Percentiles rank a stretch among this genome's conserved stretches.
phyloP scores from a whole-genome alignment of 176 grass and related monocot species.

The Saccharum officinarum region DNA sequence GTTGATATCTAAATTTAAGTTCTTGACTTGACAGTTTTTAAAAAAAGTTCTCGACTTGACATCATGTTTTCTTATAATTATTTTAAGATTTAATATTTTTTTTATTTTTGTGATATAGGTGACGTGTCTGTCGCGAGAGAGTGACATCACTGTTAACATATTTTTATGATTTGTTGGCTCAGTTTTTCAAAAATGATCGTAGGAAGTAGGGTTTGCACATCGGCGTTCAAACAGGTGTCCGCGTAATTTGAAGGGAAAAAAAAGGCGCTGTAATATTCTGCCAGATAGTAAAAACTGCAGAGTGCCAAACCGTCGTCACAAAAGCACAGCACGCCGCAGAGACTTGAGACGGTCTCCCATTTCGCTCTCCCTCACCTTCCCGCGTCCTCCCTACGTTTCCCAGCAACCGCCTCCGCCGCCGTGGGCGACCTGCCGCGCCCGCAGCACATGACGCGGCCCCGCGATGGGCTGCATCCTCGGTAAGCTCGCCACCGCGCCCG shows the following conservation, averaged over 20 bases:
- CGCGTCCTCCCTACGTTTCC: slow-evolving; percentile 32
- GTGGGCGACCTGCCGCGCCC: background rate
- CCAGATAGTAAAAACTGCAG: slow-evolving; percentile 3
- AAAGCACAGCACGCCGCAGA: background rate
- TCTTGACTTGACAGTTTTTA: no score
- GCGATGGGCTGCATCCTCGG: slow-evolving; percentile 86
- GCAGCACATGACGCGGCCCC: slow-evolving; percentile 39
- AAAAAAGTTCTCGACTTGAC: no score
- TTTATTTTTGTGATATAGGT: no score
- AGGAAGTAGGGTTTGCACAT: no score
- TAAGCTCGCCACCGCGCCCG: slow-evolving; percentile 55
- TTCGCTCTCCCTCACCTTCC: slow-evolving; percentile 35
- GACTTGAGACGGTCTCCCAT: slow-evolving; percentile 2
- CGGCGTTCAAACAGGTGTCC: no score
- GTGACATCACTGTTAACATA: no score
- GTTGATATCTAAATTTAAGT: no score
- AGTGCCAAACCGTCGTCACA: slow-evolving; percentile 37
- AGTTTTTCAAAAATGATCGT: no score
- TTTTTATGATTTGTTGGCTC: no score
- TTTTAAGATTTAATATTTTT: no score
- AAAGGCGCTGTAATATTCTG: background rate
- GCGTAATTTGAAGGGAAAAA: background rate
- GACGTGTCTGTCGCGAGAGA: no score
- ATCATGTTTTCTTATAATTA: no score
- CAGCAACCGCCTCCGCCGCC: slow-evolving; percentile 19